phyloP scores from a whole-genome alignment of 2,329 filamentous ascomycete genomes.

The Diaporthe helianthi region DNA sequence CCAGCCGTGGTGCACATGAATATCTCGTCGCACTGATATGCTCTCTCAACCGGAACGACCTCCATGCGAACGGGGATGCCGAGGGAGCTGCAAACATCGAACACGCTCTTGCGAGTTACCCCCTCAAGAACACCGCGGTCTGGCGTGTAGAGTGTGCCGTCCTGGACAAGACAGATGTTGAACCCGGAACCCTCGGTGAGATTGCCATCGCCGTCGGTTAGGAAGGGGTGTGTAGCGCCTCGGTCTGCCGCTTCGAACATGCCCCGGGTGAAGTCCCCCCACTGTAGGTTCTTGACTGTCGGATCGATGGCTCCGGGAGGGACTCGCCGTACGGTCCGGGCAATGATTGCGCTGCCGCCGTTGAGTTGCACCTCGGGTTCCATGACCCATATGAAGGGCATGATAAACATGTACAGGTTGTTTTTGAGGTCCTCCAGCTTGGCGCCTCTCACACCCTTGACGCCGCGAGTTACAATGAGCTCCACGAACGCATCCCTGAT shows the following conservation, averaged over 20 bases:
- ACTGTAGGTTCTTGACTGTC: slow-evolving; percentile 59
- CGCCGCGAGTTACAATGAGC: slow-evolving; percentile 57
- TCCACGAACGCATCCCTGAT: slow-evolving; percentile 59
- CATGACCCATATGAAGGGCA: slow-evolving; percentile 60
- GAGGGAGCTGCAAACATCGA: slow-evolving; percentile 48
- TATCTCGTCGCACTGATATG: slow-evolving; percentile 54
- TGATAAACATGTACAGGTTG: slow-evolving; percentile 55
- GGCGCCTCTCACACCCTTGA: slow-evolving; percentile 49
- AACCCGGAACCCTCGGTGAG: slow-evolving; percentile 59
- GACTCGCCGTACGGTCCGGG: slow-evolving; percentile 52
- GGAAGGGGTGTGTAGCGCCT: slow-evolving; percentile 54
- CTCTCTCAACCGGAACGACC: slow-evolving; percentile 49
- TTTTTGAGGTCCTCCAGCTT: slow-evolving; percentile 46
- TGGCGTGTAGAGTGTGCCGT: slow-evolving; percentile 53
- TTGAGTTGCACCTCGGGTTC: slow-evolving; percentile 49
- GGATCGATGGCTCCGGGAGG: slow-evolving; percentile 57
- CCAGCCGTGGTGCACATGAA: slow-evolving; percentile 62
- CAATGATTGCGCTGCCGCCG: slow-evolving; percentile 52
- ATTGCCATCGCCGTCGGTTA: slow-evolving; percentile 57
- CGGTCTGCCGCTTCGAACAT: slow-evolving; percentile 56
- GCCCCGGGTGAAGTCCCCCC: slow-evolving; percentile 55
- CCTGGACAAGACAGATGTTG: slow-evolving; percentile 56
- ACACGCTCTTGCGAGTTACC: slow-evolving; percentile 56
- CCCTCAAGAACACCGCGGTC: slow-evolving; percentile 56
- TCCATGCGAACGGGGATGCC: slow-evolving; percentile 48